Conservation (phyloP, 2,329 filamentous ascomycete genomes). For the Talaromyces sp. region DNA sequence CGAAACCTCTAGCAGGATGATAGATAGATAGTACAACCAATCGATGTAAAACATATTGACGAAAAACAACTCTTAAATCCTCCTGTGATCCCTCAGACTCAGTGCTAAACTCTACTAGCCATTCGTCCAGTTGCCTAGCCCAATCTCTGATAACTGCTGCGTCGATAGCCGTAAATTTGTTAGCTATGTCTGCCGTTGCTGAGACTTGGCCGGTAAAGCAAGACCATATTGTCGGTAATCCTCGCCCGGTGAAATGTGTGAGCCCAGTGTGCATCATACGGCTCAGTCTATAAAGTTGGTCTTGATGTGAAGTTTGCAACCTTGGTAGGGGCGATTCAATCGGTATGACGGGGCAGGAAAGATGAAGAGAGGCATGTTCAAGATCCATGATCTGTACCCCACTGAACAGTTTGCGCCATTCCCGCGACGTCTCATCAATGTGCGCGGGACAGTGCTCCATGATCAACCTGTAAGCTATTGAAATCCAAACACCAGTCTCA, state of each 20-base stretch:
- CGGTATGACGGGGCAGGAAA: constrained; percentile 11
- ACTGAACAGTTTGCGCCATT: constrained; percentile 12
- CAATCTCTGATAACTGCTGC: constrained; percentile 10
- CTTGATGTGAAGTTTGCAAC: constrained; percentile 7
- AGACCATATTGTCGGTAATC: constrained; percentile 11
- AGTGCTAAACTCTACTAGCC: constrained; percentile 10
- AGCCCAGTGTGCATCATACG: constrained; percentile 12
- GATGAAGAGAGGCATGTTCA: constrained; percentile 12
- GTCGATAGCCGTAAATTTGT: constrained; percentile 5
- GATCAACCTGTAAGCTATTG: constrained; percentile 8
- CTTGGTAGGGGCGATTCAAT: constrained; percentile 11
- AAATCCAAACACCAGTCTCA: constrained; percentile 11
- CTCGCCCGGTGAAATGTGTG: constrained; percentile 11
- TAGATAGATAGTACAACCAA: constrained; percentile 13
- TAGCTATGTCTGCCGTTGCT: not conserved
- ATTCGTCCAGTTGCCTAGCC: constrained; percentile 10
- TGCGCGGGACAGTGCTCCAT: constrained; percentile 9
- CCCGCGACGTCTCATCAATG: constrained; percentile 9
- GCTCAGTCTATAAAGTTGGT: constrained; percentile 10
- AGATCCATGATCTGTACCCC: constrained; percentile 11
- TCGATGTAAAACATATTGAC: constrained; percentile 13
- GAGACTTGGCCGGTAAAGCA: constrained; percentile 5
- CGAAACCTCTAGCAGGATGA: constrained; percentile 9
- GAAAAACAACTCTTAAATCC: constrained; percentile 9
- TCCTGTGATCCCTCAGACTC: constrained; percentile 6